A percentile compares a stretch with the other conserved stretches of the same genome.
Evolutionary conservation across 2,329 filamentous ascomycete genomes (phyloP).

Genomic region (Salinomyces thailandicus): DNA sequence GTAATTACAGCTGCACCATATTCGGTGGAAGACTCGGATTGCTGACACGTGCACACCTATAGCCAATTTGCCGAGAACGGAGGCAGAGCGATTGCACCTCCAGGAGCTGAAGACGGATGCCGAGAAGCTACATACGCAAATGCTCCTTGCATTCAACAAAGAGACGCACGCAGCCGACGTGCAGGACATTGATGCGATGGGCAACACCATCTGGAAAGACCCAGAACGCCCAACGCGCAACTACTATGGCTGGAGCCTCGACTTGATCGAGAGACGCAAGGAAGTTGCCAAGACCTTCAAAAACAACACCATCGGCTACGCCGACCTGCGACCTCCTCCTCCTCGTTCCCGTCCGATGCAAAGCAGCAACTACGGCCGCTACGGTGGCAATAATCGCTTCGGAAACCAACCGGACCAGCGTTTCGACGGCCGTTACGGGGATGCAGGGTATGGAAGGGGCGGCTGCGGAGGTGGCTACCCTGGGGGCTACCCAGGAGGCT

Average conservation of each 20-base stretch:
- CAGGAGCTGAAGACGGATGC: conserved; percentile 15
- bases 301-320: conserved; percentile 14
- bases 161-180: conserved; percentile 19
- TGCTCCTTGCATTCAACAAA: conserved; percentile 18
- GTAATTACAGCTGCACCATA: too few relatives aligned
- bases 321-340: not conserved
- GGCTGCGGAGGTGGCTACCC: too few relatives aligned
- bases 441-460: too few relatives aligned
- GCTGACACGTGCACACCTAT: too few relatives aligned
- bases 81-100: too few relatives aligned
- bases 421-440: not conserved
- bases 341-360: not conserved
- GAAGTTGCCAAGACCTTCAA: conserved; percentile 10
- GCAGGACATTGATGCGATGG: conserved; percentile 22
- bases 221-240: conserved; percentile 21
- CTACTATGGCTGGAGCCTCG: conserved; percentile 21
- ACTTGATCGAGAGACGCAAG: conserved; percentile 16
- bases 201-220: conserved; percentile 24
- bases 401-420: not conserved
- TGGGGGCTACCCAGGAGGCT: too few relatives aligned
- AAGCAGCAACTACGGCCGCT: not conserved
- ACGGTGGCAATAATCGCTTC: not conserved
- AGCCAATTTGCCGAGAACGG: too few relatives aligned
- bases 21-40: too few relatives aligned
- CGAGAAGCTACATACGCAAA: conserved; percentile 14